Percentiles rank a stretch among this genome's conserved stretches.
These are phyloP conservation scores for Quercus lobata DNA, from an alignment of 331 rosid genomes.

Conservation along the genomic window DNA sequence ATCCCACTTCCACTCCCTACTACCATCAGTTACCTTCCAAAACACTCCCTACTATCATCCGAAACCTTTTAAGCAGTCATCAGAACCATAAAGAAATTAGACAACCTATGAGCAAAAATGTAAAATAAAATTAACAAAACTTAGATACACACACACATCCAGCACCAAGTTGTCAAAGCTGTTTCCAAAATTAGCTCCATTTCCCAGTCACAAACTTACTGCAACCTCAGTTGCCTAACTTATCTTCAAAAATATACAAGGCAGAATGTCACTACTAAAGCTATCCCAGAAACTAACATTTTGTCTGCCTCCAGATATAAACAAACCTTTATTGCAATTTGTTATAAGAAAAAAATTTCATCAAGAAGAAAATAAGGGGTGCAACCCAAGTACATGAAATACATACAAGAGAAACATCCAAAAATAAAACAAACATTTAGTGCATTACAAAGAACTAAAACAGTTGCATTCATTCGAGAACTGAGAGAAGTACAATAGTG, in stretches of 20 bases:
- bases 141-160: background rate
- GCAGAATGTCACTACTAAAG: too few species aligned
- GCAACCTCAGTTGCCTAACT: background rate
- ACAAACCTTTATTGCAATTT: background rate
- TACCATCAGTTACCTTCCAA: background rate
- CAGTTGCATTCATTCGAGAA: background rate
- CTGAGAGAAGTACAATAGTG: background rate
- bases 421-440: background rate
- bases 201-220: background rate
- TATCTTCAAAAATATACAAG: too few species aligned
- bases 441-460: background rate
- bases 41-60: background rate
- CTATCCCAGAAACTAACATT: background rate
- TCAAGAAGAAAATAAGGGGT: too few species aligned
- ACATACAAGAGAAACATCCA: too few species aligned
- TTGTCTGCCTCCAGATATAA: background rate
- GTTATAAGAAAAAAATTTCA: too few species aligned
- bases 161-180: background rate
- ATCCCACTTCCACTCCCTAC: background rate
- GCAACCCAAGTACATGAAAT: too few species aligned
- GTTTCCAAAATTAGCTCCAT: background rate
- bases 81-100: background rate
- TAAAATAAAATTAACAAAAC: background rate
- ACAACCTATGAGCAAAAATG: background rate
- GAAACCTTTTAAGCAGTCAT: background rate